phyloP scores from a whole-genome alignment of 164 flowering plant species.

The Protea cynaroides region DNA sequence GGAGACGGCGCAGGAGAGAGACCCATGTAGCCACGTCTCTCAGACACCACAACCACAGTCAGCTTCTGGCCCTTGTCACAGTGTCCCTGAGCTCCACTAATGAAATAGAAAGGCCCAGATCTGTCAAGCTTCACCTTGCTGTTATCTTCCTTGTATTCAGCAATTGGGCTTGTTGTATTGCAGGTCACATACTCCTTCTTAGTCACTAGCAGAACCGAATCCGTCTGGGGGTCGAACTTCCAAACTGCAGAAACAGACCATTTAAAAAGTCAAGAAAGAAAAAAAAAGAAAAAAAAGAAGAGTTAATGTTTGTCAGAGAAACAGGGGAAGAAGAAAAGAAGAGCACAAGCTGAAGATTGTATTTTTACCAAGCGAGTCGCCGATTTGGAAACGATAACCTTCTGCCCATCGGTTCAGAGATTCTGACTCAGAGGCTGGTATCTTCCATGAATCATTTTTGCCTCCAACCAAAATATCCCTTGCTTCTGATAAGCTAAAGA shows the following conservation, averaged over 20 bases:
- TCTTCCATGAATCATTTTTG: constrained; percentile 29
- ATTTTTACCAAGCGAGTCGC: constrained; percentile 36
- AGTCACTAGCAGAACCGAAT: constrained; percentile 43
- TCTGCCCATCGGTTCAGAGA: constrained; percentile 40
- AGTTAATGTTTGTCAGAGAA: background rate
- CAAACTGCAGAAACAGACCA: constrained; percentile 40
- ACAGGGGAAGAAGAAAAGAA: background rate
- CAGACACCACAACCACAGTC: constrained; percentile 42
- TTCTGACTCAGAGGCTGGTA: constrained; percentile 37
- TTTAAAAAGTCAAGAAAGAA: too few relatives aligned
- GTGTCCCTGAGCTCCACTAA: constrained; percentile 44
- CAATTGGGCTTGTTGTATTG: constrained; percentile 26
- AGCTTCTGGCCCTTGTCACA: constrained; percentile 57
- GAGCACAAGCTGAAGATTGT: background rate
- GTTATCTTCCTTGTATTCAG: constrained; percentile 36
- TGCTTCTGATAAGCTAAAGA: constrained; percentile 17
- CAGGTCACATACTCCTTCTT: constrained; percentile 33
- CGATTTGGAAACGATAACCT: constrained; percentile 31
- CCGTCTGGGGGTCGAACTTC: constrained; percentile 30
- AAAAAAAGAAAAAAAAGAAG: background rate
- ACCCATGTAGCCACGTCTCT: constrained; percentile 12
- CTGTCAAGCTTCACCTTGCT: constrained; percentile 34
- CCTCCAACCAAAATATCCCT: constrained; percentile 36
- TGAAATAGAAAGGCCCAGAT: constrained; percentile 51
- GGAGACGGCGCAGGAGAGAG: constrained; percentile 52